A percentile compares a stretch with the other conserved stretches of the same genome.
phyloP scores from a whole-genome alignment of 176 grass and related monocot species.

The Rhynchospora pubera region DNA sequence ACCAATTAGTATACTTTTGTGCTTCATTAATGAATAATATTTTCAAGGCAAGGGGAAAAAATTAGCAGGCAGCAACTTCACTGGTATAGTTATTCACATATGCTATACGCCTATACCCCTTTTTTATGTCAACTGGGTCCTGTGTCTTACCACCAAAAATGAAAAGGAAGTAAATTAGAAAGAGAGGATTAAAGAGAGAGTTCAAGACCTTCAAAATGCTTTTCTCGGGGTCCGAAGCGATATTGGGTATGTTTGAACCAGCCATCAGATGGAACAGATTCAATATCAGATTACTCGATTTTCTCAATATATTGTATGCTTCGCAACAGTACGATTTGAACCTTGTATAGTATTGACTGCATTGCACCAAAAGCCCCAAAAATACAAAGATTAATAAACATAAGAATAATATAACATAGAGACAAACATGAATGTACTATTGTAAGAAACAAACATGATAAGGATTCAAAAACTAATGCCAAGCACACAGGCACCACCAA shows the following conservation, averaged over 20 bases:
- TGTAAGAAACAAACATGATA: background rate
- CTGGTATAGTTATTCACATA: too few species aligned
- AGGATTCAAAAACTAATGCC: background rate
- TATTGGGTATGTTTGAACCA: constrained; percentile 79
- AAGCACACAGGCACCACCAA: background rate
- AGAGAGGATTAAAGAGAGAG: background rate
- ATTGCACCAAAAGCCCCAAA: constrained; percentile 19
- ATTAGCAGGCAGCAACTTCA: too few species aligned
- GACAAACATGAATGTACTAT: background rate
- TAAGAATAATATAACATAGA: background rate
- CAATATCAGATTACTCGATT: constrained; percentile 88
- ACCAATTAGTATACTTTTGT: background rate
- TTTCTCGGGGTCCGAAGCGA: constrained; percentile 76
- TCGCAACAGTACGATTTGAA: constrained; percentile 99
- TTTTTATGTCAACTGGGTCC: too few species aligned
- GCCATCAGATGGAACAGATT: constrained; percentile 92
- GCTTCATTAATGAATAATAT: background rate
- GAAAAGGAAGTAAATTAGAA: too few species aligned
- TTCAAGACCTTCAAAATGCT: constrained; percentile 72
- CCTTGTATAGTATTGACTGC: constrained; percentile 89
- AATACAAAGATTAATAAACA: background rate
- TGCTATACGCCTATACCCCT: too few species aligned
- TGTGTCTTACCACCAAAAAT: too few species aligned
- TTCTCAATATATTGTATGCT: constrained; percentile 95
- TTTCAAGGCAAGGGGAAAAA: too few species aligned